phyloP scores from a whole-genome alignment of 352 stramenopile genomes.

The Phytophthora palmivora region DNA sequence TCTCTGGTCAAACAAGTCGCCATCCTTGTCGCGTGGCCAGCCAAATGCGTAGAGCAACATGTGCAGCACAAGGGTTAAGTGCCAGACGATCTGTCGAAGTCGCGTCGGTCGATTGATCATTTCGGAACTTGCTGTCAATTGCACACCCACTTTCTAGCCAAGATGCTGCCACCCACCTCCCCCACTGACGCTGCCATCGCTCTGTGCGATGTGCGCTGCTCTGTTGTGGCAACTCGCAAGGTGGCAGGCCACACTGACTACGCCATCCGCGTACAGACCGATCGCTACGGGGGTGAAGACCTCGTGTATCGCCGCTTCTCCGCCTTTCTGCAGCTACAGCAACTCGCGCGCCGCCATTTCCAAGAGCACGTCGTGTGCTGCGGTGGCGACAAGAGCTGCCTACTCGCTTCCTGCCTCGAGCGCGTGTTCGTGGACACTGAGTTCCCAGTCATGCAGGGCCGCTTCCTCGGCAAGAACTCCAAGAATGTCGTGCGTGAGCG shows the following conservation, averaged over 20 bases:
- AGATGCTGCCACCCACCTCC: conserved; percentile 41
- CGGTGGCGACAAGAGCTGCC: conserved; percentile 66
- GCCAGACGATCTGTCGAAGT: conserved; percentile 29
- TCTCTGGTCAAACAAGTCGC: conserved; percentile 31
- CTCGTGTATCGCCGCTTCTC: conserved; percentile 89
- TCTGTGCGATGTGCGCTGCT: conserved; percentile 66
- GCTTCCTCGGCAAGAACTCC: conserved; percentile 84
- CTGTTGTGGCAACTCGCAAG: conserved; percentile 80
- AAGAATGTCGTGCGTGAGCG: conserved; percentile 79
- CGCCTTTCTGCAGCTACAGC: conserved; percentile 86
- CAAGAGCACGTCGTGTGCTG: conserved; percentile 70
- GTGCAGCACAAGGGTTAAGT: conserved; percentile 26
- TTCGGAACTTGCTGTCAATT: conserved; percentile 35
- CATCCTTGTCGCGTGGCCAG: conserved; percentile 42
- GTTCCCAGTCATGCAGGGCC: conserved; percentile 75
- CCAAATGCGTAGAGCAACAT: conserved; percentile 10
- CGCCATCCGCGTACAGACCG: conserved; percentile 77
- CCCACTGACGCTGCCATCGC: conserved; percentile 38
- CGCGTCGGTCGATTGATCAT: conserved; percentile 22
- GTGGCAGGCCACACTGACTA: conserved; percentile 86
- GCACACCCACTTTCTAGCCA: conserved; percentile 10
- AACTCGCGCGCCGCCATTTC: conserved; percentile 73
- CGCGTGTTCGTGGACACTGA: conserved; percentile 76
- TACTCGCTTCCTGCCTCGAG: conserved; percentile 74
- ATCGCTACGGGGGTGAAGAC: conserved; percentile 58